phyloP scores from a whole-genome alignment of 2,329 filamentous ascomycete species.

The Elsinoe batatas region DNA sequence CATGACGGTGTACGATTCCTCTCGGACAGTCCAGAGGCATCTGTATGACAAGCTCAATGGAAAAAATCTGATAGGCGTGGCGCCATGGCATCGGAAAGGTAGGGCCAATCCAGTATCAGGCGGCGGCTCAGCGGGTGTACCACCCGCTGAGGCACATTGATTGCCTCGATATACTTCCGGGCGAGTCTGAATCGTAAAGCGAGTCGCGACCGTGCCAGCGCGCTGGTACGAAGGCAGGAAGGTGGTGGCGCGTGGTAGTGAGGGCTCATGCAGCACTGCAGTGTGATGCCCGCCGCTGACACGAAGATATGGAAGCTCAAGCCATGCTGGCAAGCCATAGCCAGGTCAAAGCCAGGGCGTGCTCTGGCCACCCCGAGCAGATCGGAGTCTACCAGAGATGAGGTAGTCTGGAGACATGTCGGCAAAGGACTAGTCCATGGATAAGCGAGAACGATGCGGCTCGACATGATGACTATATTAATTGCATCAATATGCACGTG shows the following conservation, averaged over 20 bases:
- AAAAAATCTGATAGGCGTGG: background rate
- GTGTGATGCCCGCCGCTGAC: slow-evolving; percentile 10
- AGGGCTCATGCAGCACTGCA: background rate
- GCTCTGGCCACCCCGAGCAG: background rate
- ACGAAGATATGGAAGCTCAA: background rate
- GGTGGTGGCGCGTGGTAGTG: background rate
- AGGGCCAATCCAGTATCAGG: background rate
- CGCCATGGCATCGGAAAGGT: background rate
- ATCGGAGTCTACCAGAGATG: background rate
- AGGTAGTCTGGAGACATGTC: background rate
- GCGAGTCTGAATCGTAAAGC: slow-evolving; percentile 1
- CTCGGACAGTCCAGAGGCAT: background rate
- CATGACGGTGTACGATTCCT: background rate
- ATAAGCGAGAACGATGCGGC: background rate
- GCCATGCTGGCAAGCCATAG: slow-evolving; percentile 3
- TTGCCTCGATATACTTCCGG: background rate
- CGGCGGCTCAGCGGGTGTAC: background rate
- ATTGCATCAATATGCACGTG: background rate
- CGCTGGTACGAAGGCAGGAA: background rate
- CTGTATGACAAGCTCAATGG: background rate
- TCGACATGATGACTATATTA: background rate
- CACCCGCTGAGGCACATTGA: slow-evolving; percentile 1
- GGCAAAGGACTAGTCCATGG: background rate
- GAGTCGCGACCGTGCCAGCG: slow-evolving; percentile 1
- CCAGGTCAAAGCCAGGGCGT: background rate